phyloP scores from a whole-genome alignment of 2,329 filamentous ascomycete species.

The Curvularia sp. region DNA sequence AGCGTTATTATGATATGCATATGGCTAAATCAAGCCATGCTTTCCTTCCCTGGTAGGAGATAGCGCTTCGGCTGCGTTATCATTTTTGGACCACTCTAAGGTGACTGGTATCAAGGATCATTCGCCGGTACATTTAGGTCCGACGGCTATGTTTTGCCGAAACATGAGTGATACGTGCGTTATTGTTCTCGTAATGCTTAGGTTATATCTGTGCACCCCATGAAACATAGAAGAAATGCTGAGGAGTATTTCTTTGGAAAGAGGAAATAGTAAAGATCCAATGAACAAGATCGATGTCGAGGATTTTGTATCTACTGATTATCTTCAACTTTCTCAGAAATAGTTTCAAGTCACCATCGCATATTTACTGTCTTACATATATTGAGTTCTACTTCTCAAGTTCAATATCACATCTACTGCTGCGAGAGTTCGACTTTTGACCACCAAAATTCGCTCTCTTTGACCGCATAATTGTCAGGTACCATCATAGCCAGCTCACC shows the following conservation, averaged over 20 bases:
- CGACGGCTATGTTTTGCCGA: background rate
- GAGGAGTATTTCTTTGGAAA: too few species aligned
- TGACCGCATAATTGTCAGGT: constrained; percentile 54
- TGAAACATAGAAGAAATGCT: too few species aligned
- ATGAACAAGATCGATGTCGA: too few species aligned
- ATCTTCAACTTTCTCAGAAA: too few species aligned
- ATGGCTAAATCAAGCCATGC: background rate
- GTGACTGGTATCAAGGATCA: background rate
- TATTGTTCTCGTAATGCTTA: background rate
- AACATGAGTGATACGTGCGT: background rate
- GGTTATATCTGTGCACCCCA: background rate
- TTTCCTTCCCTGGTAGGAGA: background rate
- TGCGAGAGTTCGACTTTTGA: constrained; percentile 48
- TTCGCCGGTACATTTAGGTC: background rate
- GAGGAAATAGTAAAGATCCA: too few species aligned
- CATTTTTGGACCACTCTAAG: background rate
- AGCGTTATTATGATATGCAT: background rate
- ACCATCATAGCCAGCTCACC: constrained; percentile 49
- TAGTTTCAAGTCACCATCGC: too few species aligned
- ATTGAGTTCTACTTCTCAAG: too few species aligned
- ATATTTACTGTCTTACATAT: background rate
- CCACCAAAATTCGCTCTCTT: constrained; percentile 69
- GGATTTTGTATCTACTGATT: too few species aligned
- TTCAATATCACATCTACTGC: constrained; percentile 33
- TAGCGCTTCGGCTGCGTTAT: background rate